Percentiles rank a stretch among this genome's conserved stretches.
These are phyloP conservation scores for Alternaria triticimaculans DNA, from an alignment of 2,329 filamentous ascomycete species.

Conservation along the genomic window DNA sequence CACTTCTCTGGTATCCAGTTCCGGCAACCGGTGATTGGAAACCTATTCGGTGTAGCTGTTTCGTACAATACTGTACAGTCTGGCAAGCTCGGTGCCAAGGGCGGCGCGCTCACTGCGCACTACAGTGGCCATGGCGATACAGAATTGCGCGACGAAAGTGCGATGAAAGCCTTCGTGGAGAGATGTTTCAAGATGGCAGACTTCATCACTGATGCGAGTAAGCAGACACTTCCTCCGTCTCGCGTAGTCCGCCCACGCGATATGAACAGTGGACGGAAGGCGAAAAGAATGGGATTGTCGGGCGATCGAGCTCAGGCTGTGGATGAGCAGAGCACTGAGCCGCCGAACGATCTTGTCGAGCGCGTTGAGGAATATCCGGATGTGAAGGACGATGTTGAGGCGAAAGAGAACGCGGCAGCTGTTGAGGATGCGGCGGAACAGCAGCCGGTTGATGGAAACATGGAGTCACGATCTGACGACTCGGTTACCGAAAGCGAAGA, in stretches of 20 bases:
- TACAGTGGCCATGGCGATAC: conserved; percentile 7
- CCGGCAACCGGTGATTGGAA: conserved; percentile 29
- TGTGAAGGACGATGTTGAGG: not conserved
- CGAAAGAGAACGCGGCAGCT: not conserved
- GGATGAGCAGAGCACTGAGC: not conserved
- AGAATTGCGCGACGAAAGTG: conserved; percentile 7
- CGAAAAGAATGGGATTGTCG: conserved; percentile 3
- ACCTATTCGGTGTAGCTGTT: conserved; percentile 15
- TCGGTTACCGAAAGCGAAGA: not conserved
- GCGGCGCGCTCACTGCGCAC: conserved; percentile 26
- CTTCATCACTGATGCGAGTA: conserved; percentile 26
- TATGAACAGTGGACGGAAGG: conserved; percentile 21
- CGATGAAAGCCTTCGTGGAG: conserved; percentile 26
- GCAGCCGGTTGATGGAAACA: not conserved
- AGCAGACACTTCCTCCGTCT: conserved; percentile 18
- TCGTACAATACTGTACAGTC: conserved; percentile 33
- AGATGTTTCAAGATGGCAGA: conserved; percentile 28
- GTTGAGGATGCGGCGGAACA: not conserved
- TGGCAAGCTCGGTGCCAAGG: conserved; percentile 37
- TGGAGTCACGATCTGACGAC: not conserved
- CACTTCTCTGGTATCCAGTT: conserved; percentile 41
- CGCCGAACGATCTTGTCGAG: not conserved
- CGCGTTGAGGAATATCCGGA: not conserved
- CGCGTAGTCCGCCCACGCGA: conserved; percentile 19
- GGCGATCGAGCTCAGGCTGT: not conserved